Evolutionary conservation across 139 green algal species (phyloP).

Genomic region (Picochlorum sp.): DNA sequence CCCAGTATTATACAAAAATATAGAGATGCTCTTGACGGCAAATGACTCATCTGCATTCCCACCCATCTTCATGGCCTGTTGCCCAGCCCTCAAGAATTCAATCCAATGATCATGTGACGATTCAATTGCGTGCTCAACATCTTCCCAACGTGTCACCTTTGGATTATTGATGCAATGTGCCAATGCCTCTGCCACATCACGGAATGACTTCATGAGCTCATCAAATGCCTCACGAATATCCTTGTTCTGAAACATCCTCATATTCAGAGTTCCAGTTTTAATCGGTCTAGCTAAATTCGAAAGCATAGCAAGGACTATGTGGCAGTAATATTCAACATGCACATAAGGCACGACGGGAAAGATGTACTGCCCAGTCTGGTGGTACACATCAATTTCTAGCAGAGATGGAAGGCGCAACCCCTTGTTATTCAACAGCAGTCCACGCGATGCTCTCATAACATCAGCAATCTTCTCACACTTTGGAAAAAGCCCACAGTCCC

Average conservation of each 20-base stretch:
- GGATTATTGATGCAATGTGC: not conserved
- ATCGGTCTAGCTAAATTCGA: not conserved
- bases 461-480: not conserved
- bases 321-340: not conserved
- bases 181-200: not conserved
- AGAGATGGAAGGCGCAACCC: not conserved
- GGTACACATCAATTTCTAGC: conserved; percentile 4
- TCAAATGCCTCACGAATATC: not conserved
- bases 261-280: not conserved
- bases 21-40: not conserved
- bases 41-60: not conserved
- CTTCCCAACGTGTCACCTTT: not conserved
- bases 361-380: not conserved
- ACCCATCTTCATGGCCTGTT: not conserved
- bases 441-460: not conserved
- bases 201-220: not conserved
- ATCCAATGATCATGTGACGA: not conserved
- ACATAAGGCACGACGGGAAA: not conserved
- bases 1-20: not conserved
- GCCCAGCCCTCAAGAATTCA: not conserved
- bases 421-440: not conserved
- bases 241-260: not conserved
- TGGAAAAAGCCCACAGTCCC: not conserved
- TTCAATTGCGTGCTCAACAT: not conserved
- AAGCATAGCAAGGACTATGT: not conserved